phyloP scores from a whole-genome alignment of 2,329 filamentous ascomycete genomes.

The Penicillium hordei region DNA sequence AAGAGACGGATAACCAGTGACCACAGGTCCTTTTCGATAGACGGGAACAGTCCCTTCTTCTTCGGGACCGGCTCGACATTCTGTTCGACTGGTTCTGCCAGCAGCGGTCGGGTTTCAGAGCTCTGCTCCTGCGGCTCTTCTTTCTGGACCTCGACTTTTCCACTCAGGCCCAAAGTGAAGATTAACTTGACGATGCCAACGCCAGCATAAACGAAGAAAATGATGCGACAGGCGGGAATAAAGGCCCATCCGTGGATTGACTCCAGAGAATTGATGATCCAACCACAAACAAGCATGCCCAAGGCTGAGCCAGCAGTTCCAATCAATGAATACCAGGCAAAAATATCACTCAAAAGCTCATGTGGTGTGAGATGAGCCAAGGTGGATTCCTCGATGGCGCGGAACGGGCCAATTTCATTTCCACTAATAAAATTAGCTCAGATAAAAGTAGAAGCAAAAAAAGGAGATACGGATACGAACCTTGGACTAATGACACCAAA shows the following conservation, averaged over 20 bases:
- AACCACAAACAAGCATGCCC: conserved; percentile 61
- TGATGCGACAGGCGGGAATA: conserved; percentile 52
- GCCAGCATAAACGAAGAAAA: conserved; percentile 60
- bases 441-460: neutral
- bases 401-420: conserved; percentile 66
- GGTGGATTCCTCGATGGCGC: conserved; percentile 65
- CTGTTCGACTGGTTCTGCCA: conserved; percentile 20
- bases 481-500: conserved; percentile 62
- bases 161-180: conserved; percentile 52
- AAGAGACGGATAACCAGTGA: conserved; percentile 54
- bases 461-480: conserved; percentile 24
- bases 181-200: conserved; percentile 59
- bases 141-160: conserved; percentile 46
- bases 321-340: conserved; percentile 59
- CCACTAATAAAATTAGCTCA: conserved; percentile 40
- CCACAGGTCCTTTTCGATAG: conserved; percentile 53
- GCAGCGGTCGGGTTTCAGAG: conserved; percentile 40
- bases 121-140: conserved; percentile 22
- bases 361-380: conserved; percentile 60
- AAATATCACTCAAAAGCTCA: conserved; percentile 59
- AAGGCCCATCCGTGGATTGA: conserved; percentile 45
- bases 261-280: conserved; percentile 56
- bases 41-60: conserved; percentile 50
- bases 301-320: conserved; percentile 62
- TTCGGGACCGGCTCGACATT: conserved; percentile 17